Conservation (phyloP, 2,329 filamentous ascomycete species). For the Trichophyton simii region DNA sequence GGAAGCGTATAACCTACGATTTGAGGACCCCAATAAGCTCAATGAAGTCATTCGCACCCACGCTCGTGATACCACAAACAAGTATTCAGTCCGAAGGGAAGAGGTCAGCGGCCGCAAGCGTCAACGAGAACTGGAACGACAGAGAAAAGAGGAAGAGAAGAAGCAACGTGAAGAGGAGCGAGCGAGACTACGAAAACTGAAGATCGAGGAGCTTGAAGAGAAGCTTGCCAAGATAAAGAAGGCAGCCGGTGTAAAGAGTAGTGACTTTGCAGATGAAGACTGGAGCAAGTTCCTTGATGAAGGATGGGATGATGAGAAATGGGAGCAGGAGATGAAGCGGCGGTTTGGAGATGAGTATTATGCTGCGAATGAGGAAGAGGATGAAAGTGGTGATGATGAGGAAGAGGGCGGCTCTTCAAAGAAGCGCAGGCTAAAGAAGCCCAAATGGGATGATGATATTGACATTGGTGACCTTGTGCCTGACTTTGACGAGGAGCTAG, state of each 20-base stretch:
- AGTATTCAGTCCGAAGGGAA: conserved; percentile 74
- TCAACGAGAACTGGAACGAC: conserved; percentile 63
- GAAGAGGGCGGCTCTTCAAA: conserved; percentile 24
- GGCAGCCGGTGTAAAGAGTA: conserved; percentile 65
- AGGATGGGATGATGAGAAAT: conserved; percentile 76
- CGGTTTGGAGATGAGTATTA: conserved; percentile 90
- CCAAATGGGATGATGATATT: conserved; percentile 92
- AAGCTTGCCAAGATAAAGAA: conserved; percentile 82
- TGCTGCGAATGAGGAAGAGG: conserved; percentile 48
- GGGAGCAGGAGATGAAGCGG: conserved; percentile 82
- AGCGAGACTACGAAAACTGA: conserved; percentile 70
- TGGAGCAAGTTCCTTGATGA: conserved; percentile 77
- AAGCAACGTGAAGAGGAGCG: conserved; percentile 65
- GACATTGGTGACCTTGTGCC: conserved; percentile 88
- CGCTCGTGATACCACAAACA: conserved; percentile 69
- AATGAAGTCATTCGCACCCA: conserved; percentile 84
- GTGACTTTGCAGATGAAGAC: conserved; percentile 58
- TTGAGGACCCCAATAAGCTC: conserved; percentile 78
- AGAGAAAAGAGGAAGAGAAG: conserved; percentile 67
- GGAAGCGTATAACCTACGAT: conserved; percentile 86
- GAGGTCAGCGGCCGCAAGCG: conserved; percentile 65
- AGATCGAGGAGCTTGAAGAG: conserved; percentile 77
- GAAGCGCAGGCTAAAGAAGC: conserved; percentile 61
- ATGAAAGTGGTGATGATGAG: conserved; percentile 32
- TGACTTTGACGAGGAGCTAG: conserved; percentile 62